Evolutionary conservation across 257 asterid species (phyloP).

Genomic region (Dorcoceras hygrometricum): DNA sequence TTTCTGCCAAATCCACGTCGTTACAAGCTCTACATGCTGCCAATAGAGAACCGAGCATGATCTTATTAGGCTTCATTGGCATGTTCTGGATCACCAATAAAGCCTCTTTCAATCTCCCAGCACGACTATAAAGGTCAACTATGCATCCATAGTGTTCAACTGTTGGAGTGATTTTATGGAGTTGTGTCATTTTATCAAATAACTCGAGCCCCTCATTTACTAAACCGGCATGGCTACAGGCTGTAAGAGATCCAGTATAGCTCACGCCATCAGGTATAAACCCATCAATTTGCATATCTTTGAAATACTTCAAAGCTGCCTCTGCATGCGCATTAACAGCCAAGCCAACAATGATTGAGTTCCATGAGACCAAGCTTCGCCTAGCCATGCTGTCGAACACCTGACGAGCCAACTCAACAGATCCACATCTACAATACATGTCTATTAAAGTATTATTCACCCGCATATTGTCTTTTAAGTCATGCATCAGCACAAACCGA

Average conservation of each 20-base stretch:
- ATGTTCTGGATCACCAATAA: slow-evolving; percentile 41
- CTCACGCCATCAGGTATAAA: slow-evolving; percentile 67
- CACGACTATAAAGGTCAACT: slow-evolving; percentile 68
- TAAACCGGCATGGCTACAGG: slow-evolving; percentile 81
- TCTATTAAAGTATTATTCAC: slow-evolving; percentile 64
- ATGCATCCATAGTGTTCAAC: slow-evolving; percentile 80
- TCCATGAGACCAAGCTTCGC: slow-evolving; percentile 74
- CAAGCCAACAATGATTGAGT: slow-evolving; percentile 66
- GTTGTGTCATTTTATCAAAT: slow-evolving; percentile 44
- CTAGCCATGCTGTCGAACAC: slow-evolving; percentile 52
- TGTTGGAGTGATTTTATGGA: slow-evolving; percentile 47
- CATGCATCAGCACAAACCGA: slow-evolving; percentile 34
- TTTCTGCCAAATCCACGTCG: slow-evolving; percentile 54
- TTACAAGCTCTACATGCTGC: slow-evolving; percentile 56
- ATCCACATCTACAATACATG: slow-evolving; percentile 78
- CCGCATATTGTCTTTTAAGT: slow-evolving; percentile 37
- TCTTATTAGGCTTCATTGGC: slow-evolving; percentile 74
- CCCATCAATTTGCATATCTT: slow-evolving; percentile 44
- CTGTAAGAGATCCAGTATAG: slow-evolving; percentile 77
- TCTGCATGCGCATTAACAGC: slow-evolving; percentile 61
- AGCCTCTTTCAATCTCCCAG: slow-evolving; percentile 72
- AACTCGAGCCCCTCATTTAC: slow-evolving; percentile 47
- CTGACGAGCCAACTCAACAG: slow-evolving; percentile 54
- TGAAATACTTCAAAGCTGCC: slow-evolving; percentile 49
- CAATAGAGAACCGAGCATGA: slow-evolving; percentile 60